Percentiles rank a stretch among this genome's conserved stretches.
Evolutionary conservation across 1,139 yeast genomes (phyloP).

Genomic region (Fermentozyma sake): DNA sequence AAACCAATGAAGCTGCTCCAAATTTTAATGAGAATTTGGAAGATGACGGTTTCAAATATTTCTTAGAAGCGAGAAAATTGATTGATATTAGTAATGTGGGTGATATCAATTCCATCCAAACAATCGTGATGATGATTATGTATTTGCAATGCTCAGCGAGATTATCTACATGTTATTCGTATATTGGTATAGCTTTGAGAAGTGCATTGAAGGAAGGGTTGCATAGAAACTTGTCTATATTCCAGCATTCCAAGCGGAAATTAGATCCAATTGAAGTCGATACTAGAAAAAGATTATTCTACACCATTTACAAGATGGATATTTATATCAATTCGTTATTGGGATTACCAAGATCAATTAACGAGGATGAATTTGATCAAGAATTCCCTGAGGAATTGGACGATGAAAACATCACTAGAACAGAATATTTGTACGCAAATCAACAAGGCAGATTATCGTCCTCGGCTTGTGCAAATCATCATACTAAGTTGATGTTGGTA

Average conservation of each 20-base stretch:
- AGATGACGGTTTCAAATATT: conserved; percentile 80
- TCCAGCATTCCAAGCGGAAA: conserved; percentile 43
- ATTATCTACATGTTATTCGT: conserved; percentile 84
- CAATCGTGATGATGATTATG: conserved; percentile 67
- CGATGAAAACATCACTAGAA: conserved; percentile 79
- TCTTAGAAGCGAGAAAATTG: conserved; percentile 74
- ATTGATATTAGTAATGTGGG: conserved; percentile 57
- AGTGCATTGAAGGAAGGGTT: conserved; percentile 85
- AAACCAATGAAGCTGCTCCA: conserved; percentile 31
- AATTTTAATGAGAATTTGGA: conserved; percentile 46
- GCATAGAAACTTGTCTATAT: conserved; percentile 64
- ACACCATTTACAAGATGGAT: conserved; percentile 90
- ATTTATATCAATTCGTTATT: conserved; percentile 84
- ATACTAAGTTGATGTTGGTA: conserved; percentile 61
- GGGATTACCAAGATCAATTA: conserved; percentile 76
- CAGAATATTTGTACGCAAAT: conserved; percentile 37
- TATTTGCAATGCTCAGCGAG: conserved; percentile 89
- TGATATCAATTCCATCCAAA: conserved; percentile 53
- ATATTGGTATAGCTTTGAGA: conserved; percentile 87
- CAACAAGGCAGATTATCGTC: conserved; percentile 56
- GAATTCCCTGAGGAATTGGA: conserved; percentile 80
- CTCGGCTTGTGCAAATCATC: conserved; percentile 80
- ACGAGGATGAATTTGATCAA: conserved; percentile 85
- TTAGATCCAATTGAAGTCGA: conserved; percentile 83
- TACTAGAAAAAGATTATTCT: conserved; percentile 78